A percentile compares a stretch with the other conserved stretches of the same genome.
Conservation (phyloP, 2,329 filamentous ascomycete genomes). For the Penicillium palitans region DNA sequence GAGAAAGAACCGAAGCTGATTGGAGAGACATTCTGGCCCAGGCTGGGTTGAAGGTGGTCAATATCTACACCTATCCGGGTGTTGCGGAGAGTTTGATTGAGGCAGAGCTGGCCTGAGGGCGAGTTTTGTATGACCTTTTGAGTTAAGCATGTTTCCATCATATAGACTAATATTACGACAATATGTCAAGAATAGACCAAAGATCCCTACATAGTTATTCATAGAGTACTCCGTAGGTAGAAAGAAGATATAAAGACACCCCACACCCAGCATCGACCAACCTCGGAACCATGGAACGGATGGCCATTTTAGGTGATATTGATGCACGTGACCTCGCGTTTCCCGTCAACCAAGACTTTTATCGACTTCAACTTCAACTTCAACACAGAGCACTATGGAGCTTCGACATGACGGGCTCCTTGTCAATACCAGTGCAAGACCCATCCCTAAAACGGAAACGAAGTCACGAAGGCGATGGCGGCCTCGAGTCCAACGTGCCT, state of each 20-base stretch:
- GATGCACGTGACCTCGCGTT: slow-evolving; percentile 18
- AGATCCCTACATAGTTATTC: background rate
- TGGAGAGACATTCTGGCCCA: slow-evolving; percentile 17
- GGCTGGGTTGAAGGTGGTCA: slow-evolving; percentile 20
- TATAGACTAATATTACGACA: background rate
- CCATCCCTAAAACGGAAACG: slow-evolving; percentile 23
- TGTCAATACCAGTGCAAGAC: background rate
- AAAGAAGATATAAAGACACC: too few relatives aligned
- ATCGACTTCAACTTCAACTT: background rate
- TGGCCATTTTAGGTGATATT: slow-evolving; percentile 31
- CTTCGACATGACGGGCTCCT: slow-evolving; percentile 25
- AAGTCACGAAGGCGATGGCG: slow-evolving; percentile 8
- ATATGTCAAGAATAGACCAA: background rate
- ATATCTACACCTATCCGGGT: slow-evolving; percentile 18
- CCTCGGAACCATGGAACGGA: background rate
- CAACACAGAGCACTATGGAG: slow-evolving; percentile 23
- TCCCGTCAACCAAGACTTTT: background rate
- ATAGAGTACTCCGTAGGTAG: too few relatives aligned
- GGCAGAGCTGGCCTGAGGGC: slow-evolving; percentile 15
- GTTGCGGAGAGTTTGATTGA: slow-evolving; percentile 27
- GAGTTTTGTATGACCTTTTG: background rate
- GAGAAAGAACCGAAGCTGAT: slow-evolving; percentile 21
- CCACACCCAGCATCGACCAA: background rate
- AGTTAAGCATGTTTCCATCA: too few relatives aligned
- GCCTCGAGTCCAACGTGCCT: background rate